Evolutionary conservation across 352 stramenopile species (phyloP).

Genomic region (Phytophthora uliginosa): DNA sequence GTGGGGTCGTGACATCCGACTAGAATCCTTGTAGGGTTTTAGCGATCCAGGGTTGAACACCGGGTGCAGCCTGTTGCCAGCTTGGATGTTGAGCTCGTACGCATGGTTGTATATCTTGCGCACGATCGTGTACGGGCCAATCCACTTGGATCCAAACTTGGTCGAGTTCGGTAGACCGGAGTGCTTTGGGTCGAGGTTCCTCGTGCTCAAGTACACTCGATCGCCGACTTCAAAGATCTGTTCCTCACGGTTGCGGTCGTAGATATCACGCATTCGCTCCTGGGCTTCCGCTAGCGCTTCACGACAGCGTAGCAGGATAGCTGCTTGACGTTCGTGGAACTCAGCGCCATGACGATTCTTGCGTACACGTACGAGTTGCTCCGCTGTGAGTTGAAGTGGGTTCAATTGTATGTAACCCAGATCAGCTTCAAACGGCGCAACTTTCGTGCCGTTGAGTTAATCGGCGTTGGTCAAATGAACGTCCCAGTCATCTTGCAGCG

Average conservation of each 20-base stretch:
- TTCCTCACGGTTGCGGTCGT: slow-evolving; percentile 16
- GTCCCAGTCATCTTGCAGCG: no score
- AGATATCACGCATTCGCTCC: slow-evolving; percentile 18
- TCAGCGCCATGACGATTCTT: not conserved
- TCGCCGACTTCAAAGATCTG: slow-evolving; percentile 19
- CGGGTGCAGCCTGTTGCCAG: slow-evolving; percentile 16
- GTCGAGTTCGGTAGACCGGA: not conserved
- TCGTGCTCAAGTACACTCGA: not conserved
- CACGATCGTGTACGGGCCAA: slow-evolving; percentile 10
- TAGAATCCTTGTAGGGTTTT: slow-evolving; percentile 11
- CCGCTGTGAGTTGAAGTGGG: not conserved
- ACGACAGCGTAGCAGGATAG: slow-evolving; percentile 9
- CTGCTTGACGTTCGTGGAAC: slow-evolving; percentile 18
- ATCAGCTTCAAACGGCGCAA: slow-evolving; percentile 23
- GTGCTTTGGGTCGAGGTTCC: not conserved
- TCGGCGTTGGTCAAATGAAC: no score
- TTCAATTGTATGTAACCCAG: slow-evolving; percentile 12
- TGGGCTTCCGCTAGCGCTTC: slow-evolving; percentile 16
- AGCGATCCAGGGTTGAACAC: slow-evolving; percentile 20
- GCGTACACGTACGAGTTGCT: not conserved
- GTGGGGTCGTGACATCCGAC: not conserved
- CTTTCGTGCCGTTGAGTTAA: not conserved
- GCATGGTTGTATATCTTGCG: slow-evolving; percentile 21
- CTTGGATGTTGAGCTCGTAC: slow-evolving; percentile 31
- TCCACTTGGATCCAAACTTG: slow-evolving; percentile 2